A percentile compares a stretch with the other conserved stretches of the same genome.
These are phyloP conservation scores for Globisporangium paroecandrum DNA, from an alignment of 352 stramenopile species.

Conservation along the genomic window DNA sequence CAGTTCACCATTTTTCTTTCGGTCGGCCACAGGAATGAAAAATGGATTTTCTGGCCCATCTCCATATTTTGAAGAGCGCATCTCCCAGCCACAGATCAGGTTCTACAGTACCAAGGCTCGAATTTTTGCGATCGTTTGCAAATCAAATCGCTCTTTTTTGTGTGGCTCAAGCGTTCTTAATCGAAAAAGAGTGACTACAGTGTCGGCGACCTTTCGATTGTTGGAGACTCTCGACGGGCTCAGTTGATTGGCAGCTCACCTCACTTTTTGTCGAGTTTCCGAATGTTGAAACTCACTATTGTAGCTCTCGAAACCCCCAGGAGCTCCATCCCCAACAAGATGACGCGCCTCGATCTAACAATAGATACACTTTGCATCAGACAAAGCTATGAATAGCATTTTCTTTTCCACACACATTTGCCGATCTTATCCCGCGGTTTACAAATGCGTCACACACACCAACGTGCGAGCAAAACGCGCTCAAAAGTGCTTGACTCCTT, in stretches of 20 bases:
- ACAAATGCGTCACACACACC: not conserved
- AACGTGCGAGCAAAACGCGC: not conserved
- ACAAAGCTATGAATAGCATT: not conserved
- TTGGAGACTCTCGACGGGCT: no score
- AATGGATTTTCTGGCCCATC: constrained; percentile 15
- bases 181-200: not conserved
- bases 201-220: no score
- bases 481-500: not conserved
- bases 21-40: constrained; percentile 8
- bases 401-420: not conserved
- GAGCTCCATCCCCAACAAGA: no score
- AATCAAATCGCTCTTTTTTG: not conserved
- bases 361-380: not conserved
- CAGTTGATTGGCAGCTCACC: no score
- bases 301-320: no score
- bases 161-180: not conserved
- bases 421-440: not conserved
- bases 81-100: not conserved
- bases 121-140: not conserved
- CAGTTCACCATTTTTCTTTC: not conserved
- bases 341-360: not conserved
- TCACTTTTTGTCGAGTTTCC: not conserved
- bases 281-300: no score
- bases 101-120: not conserved
- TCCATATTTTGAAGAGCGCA: not conserved